These are phyloP conservation scores for Thuja plicata DNA, from an alignment of 83 land plant species.

Conservation along the genomic window DNA sequence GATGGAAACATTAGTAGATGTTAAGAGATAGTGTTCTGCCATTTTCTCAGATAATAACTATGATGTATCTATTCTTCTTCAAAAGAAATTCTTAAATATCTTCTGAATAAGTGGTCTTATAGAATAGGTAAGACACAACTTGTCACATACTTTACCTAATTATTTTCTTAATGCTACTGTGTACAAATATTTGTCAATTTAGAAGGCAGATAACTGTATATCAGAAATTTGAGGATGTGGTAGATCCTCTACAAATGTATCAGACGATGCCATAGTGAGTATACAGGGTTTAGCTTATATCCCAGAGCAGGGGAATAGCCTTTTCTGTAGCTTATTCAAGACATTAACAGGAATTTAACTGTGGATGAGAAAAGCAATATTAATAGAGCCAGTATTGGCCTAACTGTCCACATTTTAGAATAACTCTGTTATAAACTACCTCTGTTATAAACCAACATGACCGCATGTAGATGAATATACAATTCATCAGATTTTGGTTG, in stretches of 20 bases:
- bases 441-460: not conserved
- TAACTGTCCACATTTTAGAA: not conserved
- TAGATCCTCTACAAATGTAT: not conserved
- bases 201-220: not conserved
- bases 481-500: not conserved
- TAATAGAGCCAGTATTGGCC: not conserved
- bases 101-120: not conserved
- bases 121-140: not conserved
- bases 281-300: not conserved
- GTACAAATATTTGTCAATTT: too few relatives aligned
- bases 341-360: not conserved
- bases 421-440: not conserved
- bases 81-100: not conserved
- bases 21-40: not conserved
- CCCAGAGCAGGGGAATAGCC: not conserved
- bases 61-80: not conserved
- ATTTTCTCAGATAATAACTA: not conserved
- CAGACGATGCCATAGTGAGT: not conserved
- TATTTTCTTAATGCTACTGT: not conserved
- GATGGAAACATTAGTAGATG: too few relatives aligned
- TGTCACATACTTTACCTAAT: not conserved
- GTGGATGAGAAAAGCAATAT: not conserved
- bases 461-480: not conserved
- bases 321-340: not conserved
- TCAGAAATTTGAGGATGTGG: not conserved